These are phyloP conservation scores for Vigna mungo DNA, from an alignment of 306 rosid species.

Conservation along the genomic window DNA sequence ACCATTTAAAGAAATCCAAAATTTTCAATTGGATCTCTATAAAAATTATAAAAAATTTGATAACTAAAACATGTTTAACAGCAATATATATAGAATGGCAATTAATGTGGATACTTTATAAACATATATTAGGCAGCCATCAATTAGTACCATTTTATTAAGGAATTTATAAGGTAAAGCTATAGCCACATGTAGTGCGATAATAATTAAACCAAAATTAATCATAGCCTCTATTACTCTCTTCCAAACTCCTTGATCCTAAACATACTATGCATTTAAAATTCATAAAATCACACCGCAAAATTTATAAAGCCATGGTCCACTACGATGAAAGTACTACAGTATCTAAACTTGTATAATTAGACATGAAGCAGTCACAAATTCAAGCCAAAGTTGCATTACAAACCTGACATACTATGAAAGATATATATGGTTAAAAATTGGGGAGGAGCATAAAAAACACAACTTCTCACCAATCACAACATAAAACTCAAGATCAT, in stretches of 20 bases:
- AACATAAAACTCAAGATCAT: conserved; percentile 26
- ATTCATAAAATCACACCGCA: background rate
- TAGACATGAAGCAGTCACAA: background rate
- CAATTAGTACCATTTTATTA: background rate
- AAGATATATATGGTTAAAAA: conserved; percentile 20
- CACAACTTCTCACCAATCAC: conserved; percentile 62
- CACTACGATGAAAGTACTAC: background rate
- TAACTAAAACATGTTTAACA: background rate
- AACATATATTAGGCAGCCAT: background rate
- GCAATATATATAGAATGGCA: background rate
- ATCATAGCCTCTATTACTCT: background rate
- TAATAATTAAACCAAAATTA: background rate
- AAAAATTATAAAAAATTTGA: background rate
- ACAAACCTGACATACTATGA: conserved; percentile 31
- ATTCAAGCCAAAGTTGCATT: conserved; percentile 37
- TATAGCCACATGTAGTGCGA: background rate
- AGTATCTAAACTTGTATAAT: background rate
- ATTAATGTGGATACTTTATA: background rate
- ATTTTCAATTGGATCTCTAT: background rate
- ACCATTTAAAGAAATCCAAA: background rate
- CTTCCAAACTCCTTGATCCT: background rate
- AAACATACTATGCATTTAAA: background rate
- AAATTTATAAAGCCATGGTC: conserved; percentile 13
- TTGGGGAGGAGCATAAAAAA: conserved; percentile 62
- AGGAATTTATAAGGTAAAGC: background rate